Conservation (phyloP, 768 basidiomycete genomes). For the Ramaria rubella region DNA sequence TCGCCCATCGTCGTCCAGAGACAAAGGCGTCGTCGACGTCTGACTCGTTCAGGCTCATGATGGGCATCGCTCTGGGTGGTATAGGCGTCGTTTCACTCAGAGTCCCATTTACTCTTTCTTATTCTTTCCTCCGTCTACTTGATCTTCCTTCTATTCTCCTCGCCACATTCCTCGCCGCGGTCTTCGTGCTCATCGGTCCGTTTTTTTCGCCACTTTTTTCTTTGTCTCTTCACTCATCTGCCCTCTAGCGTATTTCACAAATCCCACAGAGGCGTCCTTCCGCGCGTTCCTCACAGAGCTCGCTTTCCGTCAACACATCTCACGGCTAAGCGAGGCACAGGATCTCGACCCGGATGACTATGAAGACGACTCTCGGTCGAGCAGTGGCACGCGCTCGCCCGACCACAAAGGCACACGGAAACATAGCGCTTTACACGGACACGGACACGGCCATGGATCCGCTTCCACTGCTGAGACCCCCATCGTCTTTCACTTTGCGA, state of each 20-base stretch:
- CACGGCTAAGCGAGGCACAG: constrained; percentile 64
- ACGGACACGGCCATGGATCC: constrained; percentile 1
- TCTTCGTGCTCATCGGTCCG: constrained; percentile 67
- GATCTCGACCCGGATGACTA: constrained; percentile 44
- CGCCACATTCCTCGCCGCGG: constrained; percentile 58
- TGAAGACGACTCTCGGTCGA: constrained; percentile 21
- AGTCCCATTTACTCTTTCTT: constrained; percentile 41
- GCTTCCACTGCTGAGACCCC: constrained; percentile 30
- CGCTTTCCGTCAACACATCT: constrained; percentile 91
- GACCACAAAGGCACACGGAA: constrained; percentile 14
- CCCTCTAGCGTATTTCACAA: constrained; percentile 81
- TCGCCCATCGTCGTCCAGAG: constrained; percentile 7
- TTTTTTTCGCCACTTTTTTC: constrained; percentile 3
- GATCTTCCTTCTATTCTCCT: constrained; percentile 69
- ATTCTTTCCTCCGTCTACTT: constrained; percentile 46
- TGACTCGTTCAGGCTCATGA: constrained; percentile 26
- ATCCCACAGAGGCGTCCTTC: constrained; percentile 91
- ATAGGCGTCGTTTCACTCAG: constrained; percentile 55
- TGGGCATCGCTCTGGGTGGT: constrained; percentile 60
- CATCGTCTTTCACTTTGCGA: constrained; percentile 70
- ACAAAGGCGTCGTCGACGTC: constrained; percentile 8
- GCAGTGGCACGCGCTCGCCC: constrained; percentile 10
- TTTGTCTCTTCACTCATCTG: constrained; percentile 7
- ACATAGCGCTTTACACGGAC: constrained; percentile 5
- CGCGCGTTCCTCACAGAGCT: constrained; percentile 94